A percentile compares a stretch with the other conserved stretches of the same genome.
Conservation (phyloP, 2,329 filamentous ascomycete genomes). For the Diplodia intermedia region DNA sequence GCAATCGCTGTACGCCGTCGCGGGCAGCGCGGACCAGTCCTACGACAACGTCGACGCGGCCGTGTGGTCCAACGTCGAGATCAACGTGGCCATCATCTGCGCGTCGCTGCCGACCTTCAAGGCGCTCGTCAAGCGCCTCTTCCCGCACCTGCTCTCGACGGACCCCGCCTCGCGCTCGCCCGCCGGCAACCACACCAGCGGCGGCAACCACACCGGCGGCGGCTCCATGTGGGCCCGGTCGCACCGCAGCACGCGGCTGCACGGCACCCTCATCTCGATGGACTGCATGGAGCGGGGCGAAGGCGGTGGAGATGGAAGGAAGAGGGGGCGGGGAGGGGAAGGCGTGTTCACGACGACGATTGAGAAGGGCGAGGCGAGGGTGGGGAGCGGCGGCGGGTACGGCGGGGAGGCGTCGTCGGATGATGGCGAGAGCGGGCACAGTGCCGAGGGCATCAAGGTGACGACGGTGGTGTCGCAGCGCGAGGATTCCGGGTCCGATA, state of each 20-base stretch:
- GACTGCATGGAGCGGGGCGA: conserved; percentile 14
- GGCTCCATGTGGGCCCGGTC: background rate
- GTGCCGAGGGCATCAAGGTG: conserved; percentile 9
- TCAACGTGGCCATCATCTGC: conserved; percentile 44
- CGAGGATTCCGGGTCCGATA: conserved; percentile 12
- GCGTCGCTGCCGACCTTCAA: conserved; percentile 43
- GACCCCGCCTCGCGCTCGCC: background rate
- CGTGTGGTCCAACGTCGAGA: conserved; percentile 41
- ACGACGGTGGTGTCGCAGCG: conserved; percentile 20
- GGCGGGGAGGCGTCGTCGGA: background rate
- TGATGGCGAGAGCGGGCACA: conserved; percentile 6
- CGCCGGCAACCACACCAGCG: background rate
- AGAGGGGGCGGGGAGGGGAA: background rate
- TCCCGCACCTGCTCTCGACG: conserved; percentile 23
- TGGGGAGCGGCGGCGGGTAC: no score
- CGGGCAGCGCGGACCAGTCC: conserved; percentile 43
- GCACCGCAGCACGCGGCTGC: background rate
- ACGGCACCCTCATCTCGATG: background rate
- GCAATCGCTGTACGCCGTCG: conserved; percentile 39
- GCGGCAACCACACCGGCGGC: background rate
- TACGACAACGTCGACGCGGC: conserved; percentile 45
- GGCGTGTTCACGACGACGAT: conserved; percentile 16
- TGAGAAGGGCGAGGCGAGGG: conserved; percentile 3
- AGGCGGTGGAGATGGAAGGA: background rate
- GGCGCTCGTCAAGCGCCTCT: conserved; percentile 38